These are phyloP conservation scores for Apiospora pterosperma DNA, from an alignment of 2,329 filamentous ascomycete species.

Conservation along the genomic window DNA sequence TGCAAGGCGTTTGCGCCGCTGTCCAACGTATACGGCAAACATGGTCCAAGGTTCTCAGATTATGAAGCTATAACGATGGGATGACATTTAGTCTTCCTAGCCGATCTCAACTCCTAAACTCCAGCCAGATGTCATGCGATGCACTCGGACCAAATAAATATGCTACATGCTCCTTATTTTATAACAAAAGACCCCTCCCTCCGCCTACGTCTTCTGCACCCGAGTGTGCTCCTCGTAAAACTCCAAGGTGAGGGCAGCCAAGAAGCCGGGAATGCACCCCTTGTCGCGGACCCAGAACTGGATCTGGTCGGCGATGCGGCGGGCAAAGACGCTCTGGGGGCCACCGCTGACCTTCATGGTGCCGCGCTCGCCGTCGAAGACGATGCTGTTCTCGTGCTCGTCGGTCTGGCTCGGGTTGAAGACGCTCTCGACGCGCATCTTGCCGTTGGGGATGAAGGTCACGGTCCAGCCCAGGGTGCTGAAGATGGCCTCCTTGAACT, in stretches of 20 bases:
- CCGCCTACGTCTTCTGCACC: neutral
- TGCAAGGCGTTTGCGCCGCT: neutral
- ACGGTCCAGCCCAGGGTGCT: conserved; percentile 91
- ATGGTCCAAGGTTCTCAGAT: neutral
- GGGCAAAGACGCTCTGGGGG: conserved; percentile 79
- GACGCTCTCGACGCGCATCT: conserved; percentile 85
- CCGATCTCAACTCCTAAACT: neutral
- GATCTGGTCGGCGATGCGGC: conserved; percentile 80
- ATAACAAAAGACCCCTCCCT: neutral
- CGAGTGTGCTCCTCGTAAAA: conserved; percentile 69
- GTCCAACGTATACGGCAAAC: neutral
- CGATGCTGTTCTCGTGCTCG: conserved; percentile 69
- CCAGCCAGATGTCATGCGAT: conserved; percentile 2
- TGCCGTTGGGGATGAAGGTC: conserved; percentile 94
- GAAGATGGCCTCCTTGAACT: conserved; percentile 94
- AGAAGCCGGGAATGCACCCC: conserved; percentile 89
- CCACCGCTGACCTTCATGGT: conserved; percentile 98
- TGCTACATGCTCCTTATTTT: neutral
- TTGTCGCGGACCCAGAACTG: conserved; percentile 95
- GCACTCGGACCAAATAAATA: neutral
- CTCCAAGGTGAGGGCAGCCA: conserved; percentile 87
- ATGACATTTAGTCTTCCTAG: neutral
- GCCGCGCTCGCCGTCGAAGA: conserved; percentile 90
- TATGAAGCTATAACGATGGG: neutral
- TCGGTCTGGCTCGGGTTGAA: conserved; percentile 70